Percentiles rank a stretch among this genome's conserved stretches.
Evolutionary conservation across 1,284 basidiomycete species (phyloP).

Genomic region (Ceratobasidium sp.): DNA sequence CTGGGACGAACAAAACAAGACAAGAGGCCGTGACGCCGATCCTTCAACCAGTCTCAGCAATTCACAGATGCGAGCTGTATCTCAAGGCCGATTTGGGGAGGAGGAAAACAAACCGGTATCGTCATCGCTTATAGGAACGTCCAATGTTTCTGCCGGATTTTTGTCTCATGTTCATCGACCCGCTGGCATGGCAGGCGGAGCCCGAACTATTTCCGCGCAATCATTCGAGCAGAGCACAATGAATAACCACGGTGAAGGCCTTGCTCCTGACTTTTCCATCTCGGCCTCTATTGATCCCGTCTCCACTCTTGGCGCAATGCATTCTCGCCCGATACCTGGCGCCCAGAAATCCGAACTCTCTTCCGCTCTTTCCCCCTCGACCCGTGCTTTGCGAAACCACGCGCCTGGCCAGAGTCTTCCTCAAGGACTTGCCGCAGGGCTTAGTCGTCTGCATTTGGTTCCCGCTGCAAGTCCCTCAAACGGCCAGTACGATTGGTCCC

Average conservation of each 20-base stretch:
- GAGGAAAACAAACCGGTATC: slow-evolving; percentile 20
- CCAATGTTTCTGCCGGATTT: slow-evolving; percentile 33
- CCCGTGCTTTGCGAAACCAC: slow-evolving; percentile 75
- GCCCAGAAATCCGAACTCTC: slow-evolving; percentile 27
- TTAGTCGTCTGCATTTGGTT: slow-evolving; percentile 78
- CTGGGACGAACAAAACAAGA: slow-evolving; percentile 61
- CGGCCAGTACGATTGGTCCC: slow-evolving; percentile 43
- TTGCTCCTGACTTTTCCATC: slow-evolving; percentile 28
- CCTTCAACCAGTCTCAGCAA: slow-evolving; percentile 13
- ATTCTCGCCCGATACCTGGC: slow-evolving; percentile 34
- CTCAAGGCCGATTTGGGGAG: slow-evolving; percentile 30
- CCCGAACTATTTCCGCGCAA: slow-evolving; percentile 20
- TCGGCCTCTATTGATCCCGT: slow-evolving; percentile 34
- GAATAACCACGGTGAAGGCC: slow-evolving; percentile 10
- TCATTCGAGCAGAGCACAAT: slow-evolving; percentile 21
- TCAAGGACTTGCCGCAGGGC: slow-evolving; percentile 84
- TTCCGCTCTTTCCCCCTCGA: slow-evolving; percentile 61
- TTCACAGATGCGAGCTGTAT: slow-evolving; percentile 14
- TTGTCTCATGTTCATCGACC: slow-evolving; percentile 30
- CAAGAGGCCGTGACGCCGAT: slow-evolving; percentile 22
- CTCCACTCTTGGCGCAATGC: slow-evolving; percentile 33
- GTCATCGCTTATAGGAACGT: slow-evolving; percentile 36
- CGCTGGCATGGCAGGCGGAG: not conserved
- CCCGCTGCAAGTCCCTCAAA: slow-evolving; percentile 57
- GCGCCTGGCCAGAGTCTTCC: slow-evolving; percentile 88